A percentile compares a stretch with the other conserved stretches of the same genome.
phyloP scores from a whole-genome alignment of 768 basidiomycete genomes.

The Podaxis sp. region DNA sequence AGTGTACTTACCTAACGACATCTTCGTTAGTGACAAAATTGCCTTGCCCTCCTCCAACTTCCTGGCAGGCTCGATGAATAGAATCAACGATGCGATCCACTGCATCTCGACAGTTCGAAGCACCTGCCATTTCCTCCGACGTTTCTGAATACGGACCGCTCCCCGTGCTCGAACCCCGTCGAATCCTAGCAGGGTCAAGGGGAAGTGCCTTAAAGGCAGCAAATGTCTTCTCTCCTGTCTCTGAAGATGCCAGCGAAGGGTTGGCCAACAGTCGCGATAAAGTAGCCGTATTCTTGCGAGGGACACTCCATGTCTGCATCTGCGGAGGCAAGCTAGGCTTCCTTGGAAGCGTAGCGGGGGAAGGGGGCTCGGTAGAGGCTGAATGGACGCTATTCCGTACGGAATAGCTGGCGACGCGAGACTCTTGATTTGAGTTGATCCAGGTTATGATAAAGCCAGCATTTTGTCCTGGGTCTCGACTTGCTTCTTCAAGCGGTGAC shows the following conservation, averaged over 20 bases:
- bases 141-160: constrained; percentile 45
- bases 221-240: constrained; percentile 38
- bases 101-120: constrained; percentile 70
- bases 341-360: constrained; percentile 15
- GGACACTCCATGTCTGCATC: constrained; percentile 2
- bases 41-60: constrained; percentile 43
- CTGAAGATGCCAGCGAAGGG: constrained; percentile 18
- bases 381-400: constrained; percentile 60
- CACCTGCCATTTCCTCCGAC: constrained; percentile 57
- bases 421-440: constrained; percentile 65
- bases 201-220: constrained; percentile 81
- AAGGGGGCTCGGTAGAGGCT: constrained; percentile 12
- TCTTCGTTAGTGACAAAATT: constrained; percentile 61
- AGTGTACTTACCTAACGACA: constrained; percentile 66
- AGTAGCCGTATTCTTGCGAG: constrained; percentile 5
- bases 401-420: constrained; percentile 82
- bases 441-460: constrained; percentile 85
- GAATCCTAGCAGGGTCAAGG: constrained; percentile 54
- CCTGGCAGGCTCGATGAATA: constrained; percentile 63
- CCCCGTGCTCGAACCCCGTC: constrained; percentile 43
- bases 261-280: constrained; percentile 33
- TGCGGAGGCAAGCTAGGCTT: constrained; percentile 12
- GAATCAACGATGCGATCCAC: constrained; percentile 71
- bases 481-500: constrained; percentile 89
- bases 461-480: constrained; percentile 84